phyloP scores from a whole-genome alignment of 2,329 filamentous ascomycete species.

The Aspergillus piperis region DNA sequence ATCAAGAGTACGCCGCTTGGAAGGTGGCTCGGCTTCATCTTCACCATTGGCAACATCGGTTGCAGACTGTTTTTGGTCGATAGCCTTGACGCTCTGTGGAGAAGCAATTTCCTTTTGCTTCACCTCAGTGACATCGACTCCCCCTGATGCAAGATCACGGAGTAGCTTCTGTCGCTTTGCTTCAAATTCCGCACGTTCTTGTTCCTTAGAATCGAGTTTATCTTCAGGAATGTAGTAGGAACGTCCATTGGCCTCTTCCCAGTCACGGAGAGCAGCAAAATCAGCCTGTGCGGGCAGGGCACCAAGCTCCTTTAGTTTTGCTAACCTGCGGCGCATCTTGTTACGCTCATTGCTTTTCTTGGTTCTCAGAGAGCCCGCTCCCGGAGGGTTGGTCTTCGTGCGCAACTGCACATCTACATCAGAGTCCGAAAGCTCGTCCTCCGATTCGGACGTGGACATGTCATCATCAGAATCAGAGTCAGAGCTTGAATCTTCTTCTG shows the following conservation, averaged over 20 bases:
- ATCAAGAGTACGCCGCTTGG: conserved; percentile 51
- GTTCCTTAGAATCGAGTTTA: conserved; percentile 19
- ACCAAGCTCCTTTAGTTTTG: conserved; percentile 56
- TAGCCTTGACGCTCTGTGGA: conserved; percentile 16
- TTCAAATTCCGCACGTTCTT: conserved; percentile 51
- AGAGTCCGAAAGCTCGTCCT: conserved; percentile 24
- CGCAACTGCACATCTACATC: conserved; percentile 8
- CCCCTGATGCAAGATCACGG: conserved; percentile 53
- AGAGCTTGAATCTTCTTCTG: conserved; percentile 30
- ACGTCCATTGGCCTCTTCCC: conserved; percentile 32
- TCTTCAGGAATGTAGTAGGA: conserved; percentile 27
- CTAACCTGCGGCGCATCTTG: conserved; percentile 52
- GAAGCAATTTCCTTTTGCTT: conserved; percentile 35
- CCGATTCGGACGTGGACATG: conserved; percentile 39
- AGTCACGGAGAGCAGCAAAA: conserved; percentile 49
- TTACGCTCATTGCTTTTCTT: conserved; percentile 58
- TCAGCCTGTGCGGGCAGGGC: conserved; percentile 54
- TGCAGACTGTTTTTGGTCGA: conserved; percentile 7
- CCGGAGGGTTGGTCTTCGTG: conserved; percentile 43
- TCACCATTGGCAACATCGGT: conserved; percentile 16
- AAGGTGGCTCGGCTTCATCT: conserved; percentile 18
- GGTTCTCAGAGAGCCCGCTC: conserved; percentile 54
- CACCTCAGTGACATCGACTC: conserved; percentile 49
- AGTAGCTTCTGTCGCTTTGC: conserved; percentile 55
- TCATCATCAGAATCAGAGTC: conserved; percentile 22